A percentile compares a stretch with the other conserved stretches of the same genome.
Conservation (phyloP, 2,329 filamentous ascomycete species). For the Balansia obtecta region DNA sequence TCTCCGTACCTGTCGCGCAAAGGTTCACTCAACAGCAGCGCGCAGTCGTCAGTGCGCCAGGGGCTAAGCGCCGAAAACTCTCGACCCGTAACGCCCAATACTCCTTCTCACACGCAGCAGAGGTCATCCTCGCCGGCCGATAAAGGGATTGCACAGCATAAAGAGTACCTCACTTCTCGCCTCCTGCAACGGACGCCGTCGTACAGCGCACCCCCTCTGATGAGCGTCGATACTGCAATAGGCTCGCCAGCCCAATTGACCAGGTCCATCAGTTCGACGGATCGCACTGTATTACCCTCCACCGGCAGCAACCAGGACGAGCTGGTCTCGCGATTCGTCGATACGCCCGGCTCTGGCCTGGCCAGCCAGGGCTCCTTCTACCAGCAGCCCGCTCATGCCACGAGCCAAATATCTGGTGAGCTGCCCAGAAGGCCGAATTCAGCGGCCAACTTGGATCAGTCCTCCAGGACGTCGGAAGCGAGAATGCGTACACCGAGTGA, state of each 20-base stretch:
- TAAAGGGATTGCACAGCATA: constrained; percentile 37
- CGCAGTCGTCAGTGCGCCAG: constrained; percentile 32
- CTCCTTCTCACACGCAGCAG: constrained; percentile 8
- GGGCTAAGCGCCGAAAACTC: constrained; percentile 20
- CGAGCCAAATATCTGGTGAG: constrained; percentile 19
- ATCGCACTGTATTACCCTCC: constrained; percentile 15
- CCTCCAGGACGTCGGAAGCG: constrained; percentile 12
- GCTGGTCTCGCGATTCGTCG: constrained; percentile 49
- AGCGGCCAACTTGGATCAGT: constrained; percentile 21
- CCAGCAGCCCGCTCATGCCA: constrained; percentile 20
- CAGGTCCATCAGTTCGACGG: constrained; percentile 18
- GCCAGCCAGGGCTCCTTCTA: constrained; percentile 42
- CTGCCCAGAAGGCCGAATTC: constrained; percentile 29
- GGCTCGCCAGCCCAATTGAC: constrained; percentile 26
- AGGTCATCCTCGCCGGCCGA: constrained; percentile 17
- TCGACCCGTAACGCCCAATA: constrained; percentile 22
- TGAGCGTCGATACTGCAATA: constrained; percentile 43
- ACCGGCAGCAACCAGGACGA: constrained; percentile 28
- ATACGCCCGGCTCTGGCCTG: constrained; percentile 34
- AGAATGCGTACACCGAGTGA: constrained; percentile 16
- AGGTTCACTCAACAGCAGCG: constrained; percentile 37
- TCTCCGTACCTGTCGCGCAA: constrained; percentile 40
- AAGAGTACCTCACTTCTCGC: constrained; percentile 54
- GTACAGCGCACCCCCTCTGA: constrained; percentile 48
- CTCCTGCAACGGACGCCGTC: constrained; percentile 53